Percentiles rank a stretch among this genome's conserved stretches.
These are phyloP conservation scores for Tetraselmis striata DNA, from an alignment of 139 green algal genomes.

Conservation along the genomic window DNA sequence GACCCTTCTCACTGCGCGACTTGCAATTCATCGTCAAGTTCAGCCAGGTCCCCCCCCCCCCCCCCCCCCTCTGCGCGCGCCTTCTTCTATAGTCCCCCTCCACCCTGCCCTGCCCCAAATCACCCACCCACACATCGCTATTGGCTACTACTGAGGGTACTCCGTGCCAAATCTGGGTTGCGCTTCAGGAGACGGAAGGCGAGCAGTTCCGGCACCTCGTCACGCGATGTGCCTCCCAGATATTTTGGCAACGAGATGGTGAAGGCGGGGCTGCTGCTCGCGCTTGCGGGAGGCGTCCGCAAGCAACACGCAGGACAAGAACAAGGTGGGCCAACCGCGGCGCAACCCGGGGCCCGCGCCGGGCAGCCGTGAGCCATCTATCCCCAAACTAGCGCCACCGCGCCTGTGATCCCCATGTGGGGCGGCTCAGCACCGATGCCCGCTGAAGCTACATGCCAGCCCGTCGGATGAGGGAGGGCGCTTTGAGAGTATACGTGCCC, in stretches of 20 bases:
- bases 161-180: not conserved
- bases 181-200: conserved; percentile 46
- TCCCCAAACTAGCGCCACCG: too few species aligned
- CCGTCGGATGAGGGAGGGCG: too few species aligned
- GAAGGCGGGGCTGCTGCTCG: conserved; percentile 83
- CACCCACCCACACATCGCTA: not conserved
- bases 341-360: too few species aligned
- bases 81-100: not conserved
- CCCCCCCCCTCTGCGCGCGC: conserved; percentile 3
- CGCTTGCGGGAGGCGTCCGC: conserved; percentile 78
- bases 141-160: not conserved
- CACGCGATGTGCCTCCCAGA: conserved; percentile 77
- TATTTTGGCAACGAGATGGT: conserved; percentile 86
- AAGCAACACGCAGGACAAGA: conserved; percentile 34
- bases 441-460: too few species aligned
- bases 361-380: too few species aligned
- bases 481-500: too few species aligned
- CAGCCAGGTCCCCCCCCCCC: conserved; percentile 31
- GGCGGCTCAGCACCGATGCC: too few species aligned
- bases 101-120: not conserved
- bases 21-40: conserved; percentile 81
- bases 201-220: conserved; percentile 73
- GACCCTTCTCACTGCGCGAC: conserved; percentile 59
- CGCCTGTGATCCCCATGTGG: too few species aligned
- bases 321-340: not conserved